Conservation (phyloP, 1,139 yeast genomes). For the Candida frijolesensis region DNA sequence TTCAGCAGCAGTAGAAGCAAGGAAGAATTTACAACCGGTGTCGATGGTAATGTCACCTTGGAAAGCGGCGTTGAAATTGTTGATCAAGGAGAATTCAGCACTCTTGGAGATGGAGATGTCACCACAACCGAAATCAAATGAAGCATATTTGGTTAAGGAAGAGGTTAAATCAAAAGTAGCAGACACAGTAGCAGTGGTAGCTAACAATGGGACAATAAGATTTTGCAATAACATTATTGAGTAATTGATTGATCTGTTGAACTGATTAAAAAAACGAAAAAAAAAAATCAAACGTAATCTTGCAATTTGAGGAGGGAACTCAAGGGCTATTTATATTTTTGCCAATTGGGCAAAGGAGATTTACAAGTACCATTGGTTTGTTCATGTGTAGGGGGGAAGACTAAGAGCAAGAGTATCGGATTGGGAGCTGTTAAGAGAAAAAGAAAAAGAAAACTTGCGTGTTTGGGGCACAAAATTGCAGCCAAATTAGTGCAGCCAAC, state of each 20-base stretch:
- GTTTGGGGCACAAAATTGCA: neutral
- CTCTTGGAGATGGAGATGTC: slow-evolving; percentile 5
- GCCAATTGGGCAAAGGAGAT: too few species aligned
- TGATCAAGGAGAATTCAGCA: slow-evolving; percentile 6
- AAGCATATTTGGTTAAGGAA: slow-evolving; percentile 4
- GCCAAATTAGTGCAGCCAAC: neutral
- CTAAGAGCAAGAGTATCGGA: neutral
- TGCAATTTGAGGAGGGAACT: neutral
- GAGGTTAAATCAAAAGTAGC: slow-evolving; percentile 2
- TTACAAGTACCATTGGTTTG: neutral
- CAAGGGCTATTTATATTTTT: neutral
- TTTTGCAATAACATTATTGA: slow-evolving; percentile 4
- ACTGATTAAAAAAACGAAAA: neutral
- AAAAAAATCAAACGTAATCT: neutral
- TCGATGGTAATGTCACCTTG: slow-evolving; percentile 5
- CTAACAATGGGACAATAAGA: slow-evolving; percentile 4
- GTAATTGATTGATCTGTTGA: neutral
- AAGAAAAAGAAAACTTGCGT: neutral
- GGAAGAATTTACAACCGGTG: slow-evolving; percentile 4
- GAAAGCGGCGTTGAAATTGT: slow-evolving; percentile 2
- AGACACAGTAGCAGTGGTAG: slow-evolving; percentile 3
- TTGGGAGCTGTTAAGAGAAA: neutral
- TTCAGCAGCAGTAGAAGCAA: slow-evolving; percentile 5
- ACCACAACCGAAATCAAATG: slow-evolving; percentile 7
- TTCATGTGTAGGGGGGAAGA: neutral